These are phyloP conservation scores for Russula brevipes DNA, from an alignment of 768 basidiomycete genomes.

Conservation along the genomic window DNA sequence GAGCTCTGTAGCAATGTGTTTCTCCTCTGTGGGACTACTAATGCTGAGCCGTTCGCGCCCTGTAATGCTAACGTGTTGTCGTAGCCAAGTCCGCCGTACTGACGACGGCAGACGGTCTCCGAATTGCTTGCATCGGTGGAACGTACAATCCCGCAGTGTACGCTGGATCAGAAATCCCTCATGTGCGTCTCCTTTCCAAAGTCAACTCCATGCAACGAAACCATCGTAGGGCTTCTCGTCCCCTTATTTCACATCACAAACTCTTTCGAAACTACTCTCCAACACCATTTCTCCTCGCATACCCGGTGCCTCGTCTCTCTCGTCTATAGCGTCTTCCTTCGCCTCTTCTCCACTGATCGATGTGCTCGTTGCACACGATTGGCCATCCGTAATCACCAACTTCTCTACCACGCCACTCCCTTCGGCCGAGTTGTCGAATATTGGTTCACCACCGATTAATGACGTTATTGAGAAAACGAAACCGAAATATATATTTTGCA, in stretches of 20 bases:
- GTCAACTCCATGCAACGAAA: conserved; percentile 47
- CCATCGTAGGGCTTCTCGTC: conserved; percentile 62
- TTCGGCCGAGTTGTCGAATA: conserved; percentile 40
- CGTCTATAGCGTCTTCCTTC: conserved; percentile 57
- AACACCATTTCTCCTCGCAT: conserved; percentile 55
- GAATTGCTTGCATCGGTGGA: conserved; percentile 84
- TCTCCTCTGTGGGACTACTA: conserved; percentile 62
- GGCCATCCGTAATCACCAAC: conserved; percentile 62
- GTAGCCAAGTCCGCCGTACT: conserved; percentile 52
- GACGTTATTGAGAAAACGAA: conserved; percentile 42
- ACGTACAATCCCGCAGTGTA: conserved; percentile 61
- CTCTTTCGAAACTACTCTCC: conserved; percentile 42
- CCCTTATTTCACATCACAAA: conserved; percentile 66
- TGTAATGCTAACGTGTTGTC: too few relatives aligned
- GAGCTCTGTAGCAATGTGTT: conserved; percentile 81
- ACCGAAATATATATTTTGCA: conserved; percentile 86
- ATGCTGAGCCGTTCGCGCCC: neutral
- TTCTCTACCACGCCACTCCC: conserved; percentile 50
- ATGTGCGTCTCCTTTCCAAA: conserved; percentile 44
- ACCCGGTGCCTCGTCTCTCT: conserved; percentile 51
- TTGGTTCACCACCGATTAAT: conserved; percentile 54
- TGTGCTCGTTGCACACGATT: conserved; percentile 75
- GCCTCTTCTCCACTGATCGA: conserved; percentile 65
- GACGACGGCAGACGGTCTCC: conserved; percentile 67
- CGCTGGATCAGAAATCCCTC: conserved; percentile 52